Evolutionary conservation across 352 stramenopile species (phyloP).

Genomic region (Phytophthora sansomeana): DNA sequence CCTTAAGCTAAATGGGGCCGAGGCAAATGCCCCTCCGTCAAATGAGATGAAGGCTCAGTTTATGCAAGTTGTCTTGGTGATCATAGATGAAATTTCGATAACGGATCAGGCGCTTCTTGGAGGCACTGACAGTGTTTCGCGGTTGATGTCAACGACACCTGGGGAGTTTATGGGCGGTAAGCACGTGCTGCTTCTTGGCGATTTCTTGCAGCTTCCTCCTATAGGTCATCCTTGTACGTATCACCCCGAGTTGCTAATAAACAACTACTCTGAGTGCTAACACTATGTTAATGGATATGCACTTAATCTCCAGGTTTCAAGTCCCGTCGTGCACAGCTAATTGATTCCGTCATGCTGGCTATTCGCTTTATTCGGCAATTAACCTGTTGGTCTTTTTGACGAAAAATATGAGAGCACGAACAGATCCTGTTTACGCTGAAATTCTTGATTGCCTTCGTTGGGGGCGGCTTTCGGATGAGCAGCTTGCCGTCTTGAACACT

Average conservation of each 20-base stretch:
- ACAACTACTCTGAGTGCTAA: background rate
- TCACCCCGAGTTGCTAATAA: background rate
- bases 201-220: conserved; percentile 36
- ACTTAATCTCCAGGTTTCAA: conserved; percentile 6
- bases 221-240: conserved; percentile 25
- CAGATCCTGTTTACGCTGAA: background rate
- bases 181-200: conserved; percentile 30
- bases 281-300: background rate
- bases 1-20: conserved; percentile 3
- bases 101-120: conserved; percentile 32
- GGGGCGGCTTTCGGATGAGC: background rate
- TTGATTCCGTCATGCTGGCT: conserved; percentile 12
- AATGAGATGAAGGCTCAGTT: conserved; percentile 27
- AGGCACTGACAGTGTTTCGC: conserved; percentile 11
- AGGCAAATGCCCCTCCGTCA: conserved; percentile 11
- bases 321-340: background rate
- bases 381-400: conserved; percentile 8
- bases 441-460: conserved; percentile 1
- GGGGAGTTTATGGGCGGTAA: conserved; percentile 32
- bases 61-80: conserved; percentile 21
- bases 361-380: conserved; percentile 16
- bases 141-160: background rate
- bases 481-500: conserved; percentile 12
- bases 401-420: conserved; percentile 9
- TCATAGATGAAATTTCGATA: conserved; percentile 42